Evolutionary conservation across 1,284 basidiomycete species (phyloP).

Genomic region (Blastosporella zonata): DNA sequence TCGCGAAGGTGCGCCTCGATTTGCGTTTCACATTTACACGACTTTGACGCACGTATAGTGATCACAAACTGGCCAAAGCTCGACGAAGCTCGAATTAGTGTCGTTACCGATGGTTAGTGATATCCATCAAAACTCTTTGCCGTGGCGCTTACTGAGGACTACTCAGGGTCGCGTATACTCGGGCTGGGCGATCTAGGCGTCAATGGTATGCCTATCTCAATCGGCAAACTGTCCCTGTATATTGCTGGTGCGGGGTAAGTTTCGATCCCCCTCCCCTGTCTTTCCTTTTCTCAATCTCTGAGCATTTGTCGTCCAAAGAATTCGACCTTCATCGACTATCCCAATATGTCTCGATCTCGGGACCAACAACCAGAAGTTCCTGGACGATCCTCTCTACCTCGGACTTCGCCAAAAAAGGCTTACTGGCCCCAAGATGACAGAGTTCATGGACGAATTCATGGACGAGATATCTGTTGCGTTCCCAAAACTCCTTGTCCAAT

Average conservation of each 20-base stretch:
- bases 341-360: constrained; percentile 88
- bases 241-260: constrained; percentile 80
- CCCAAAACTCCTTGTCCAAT: constrained; percentile 88
- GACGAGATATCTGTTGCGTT: constrained; percentile 68
- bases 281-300: neutral
- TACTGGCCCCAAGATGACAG: constrained; percentile 62
- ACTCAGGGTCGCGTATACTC: constrained; percentile 78
- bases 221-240: constrained; percentile 92
- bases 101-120: constrained; percentile 79
- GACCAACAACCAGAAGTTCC: constrained; percentile 80
- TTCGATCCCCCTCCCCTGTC: neutral
- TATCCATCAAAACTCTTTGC: neutral
- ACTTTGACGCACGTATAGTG: constrained; percentile 32
- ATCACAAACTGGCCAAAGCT: constrained; percentile 76
- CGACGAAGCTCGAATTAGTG: constrained; percentile 76
- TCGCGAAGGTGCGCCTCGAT: constrained; percentile 36
- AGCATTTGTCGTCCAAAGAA: constrained; percentile 40
- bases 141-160: constrained; percentile 6
- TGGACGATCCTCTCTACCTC: constrained; percentile 89
- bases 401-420: constrained; percentile 76
- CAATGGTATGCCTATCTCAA: constrained; percentile 90
- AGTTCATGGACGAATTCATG: constrained; percentile 96
- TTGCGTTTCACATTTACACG: constrained; percentile 2
- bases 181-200: constrained; percentile 89
- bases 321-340: constrained; percentile 81